Conservation (phyloP, 495 filamentous ascomycete species). For the Aspergillus nanangensis region DNA sequence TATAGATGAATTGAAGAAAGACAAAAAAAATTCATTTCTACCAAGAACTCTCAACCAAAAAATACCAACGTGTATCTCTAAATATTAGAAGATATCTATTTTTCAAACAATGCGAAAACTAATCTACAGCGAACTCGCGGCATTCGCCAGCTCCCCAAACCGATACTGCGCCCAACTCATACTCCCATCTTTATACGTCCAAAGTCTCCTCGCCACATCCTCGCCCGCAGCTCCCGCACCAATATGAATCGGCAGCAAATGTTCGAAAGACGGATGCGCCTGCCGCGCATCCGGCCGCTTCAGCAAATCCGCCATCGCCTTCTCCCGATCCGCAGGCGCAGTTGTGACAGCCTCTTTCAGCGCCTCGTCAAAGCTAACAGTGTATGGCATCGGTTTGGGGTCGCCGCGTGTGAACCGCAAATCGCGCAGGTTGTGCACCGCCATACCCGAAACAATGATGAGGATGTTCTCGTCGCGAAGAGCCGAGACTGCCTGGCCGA, state of each 20-base stretch:
- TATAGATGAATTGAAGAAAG: conserved; percentile 45
- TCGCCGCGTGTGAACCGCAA: conserved; percentile 42
- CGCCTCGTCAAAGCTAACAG: conserved; percentile 72
- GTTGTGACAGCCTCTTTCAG: conserved; percentile 63
- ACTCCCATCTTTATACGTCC: conserved; percentile 62
- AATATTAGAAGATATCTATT: no score
- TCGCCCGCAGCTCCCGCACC: conserved; percentile 65
- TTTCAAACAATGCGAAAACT: no score
- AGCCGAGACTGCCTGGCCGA: conserved; percentile 62
- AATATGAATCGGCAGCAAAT: conserved; percentile 75
- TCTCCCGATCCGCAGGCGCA: conserved; percentile 50
- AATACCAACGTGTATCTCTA: no score
- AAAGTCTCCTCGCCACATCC: conserved; percentile 57
- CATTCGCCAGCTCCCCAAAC: conserved; percentile 56
- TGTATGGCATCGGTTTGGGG: conserved; percentile 56
- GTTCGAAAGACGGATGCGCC: conserved; percentile 78
- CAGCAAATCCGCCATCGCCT: conserved; percentile 55
- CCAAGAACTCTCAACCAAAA: not conserved
- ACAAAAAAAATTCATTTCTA: conserved; percentile 4
- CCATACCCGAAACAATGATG: conserved; percentile 80
- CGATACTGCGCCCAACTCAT: conserved; percentile 74
- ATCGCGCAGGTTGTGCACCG: conserved; percentile 80
- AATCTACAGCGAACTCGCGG: no score
- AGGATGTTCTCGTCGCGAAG: conserved; percentile 71
- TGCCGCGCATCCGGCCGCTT: conserved; percentile 63